Evolutionary conservation across 768 basidiomycete genomes (phyloP).

Genomic region (Kwoniella sp.): DNA sequence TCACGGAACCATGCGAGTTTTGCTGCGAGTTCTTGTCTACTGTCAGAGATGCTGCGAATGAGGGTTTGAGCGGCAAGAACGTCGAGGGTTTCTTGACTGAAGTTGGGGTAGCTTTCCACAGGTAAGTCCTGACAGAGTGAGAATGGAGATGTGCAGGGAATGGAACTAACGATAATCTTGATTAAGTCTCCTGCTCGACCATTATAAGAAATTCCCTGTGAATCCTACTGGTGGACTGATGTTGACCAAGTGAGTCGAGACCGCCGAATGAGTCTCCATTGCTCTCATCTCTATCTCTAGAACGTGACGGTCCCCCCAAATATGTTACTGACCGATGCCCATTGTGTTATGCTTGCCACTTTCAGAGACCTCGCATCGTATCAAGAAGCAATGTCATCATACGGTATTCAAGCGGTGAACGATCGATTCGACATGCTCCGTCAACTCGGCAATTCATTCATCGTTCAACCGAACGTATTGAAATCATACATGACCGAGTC

Average conservation of each 20-base stretch:
- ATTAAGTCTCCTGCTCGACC: slow-evolving; percentile 83
- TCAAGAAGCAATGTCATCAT: slow-evolving; percentile 83
- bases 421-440: slow-evolving; percentile 98
- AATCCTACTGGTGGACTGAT: slow-evolving; percentile 95
- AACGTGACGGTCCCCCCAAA: neutral
- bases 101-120: slow-evolving; percentile 90
- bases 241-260: slow-evolving; percentile 80
- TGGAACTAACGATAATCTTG: neutral
- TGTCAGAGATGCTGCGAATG: slow-evolving; percentile 72
- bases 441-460: slow-evolving; percentile 94
- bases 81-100: slow-evolving; percentile 88
- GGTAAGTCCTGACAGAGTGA: slow-evolving; percentile 58
- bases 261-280: too few species aligned
- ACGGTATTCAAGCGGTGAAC: slow-evolving; percentile 76
- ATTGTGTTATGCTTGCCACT: too few species aligned
- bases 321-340: too few species aligned
- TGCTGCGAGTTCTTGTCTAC: slow-evolving; percentile 84
- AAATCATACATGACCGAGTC: slow-evolving; percentile 93
- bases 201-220: slow-evolving; percentile 93
- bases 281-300: too few species aligned
- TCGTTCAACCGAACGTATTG: slow-evolving; percentile 91
- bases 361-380: slow-evolving; percentile 97
- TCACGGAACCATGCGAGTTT: slow-evolving; percentile 85
- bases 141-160: neutral
- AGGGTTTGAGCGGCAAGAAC: slow-evolving; percentile 87